A percentile compares a stretch with the other conserved stretches of the same genome.
phyloP scores from a whole-genome alignment of 805 yeast species.

The Starmera quercuum region DNA sequence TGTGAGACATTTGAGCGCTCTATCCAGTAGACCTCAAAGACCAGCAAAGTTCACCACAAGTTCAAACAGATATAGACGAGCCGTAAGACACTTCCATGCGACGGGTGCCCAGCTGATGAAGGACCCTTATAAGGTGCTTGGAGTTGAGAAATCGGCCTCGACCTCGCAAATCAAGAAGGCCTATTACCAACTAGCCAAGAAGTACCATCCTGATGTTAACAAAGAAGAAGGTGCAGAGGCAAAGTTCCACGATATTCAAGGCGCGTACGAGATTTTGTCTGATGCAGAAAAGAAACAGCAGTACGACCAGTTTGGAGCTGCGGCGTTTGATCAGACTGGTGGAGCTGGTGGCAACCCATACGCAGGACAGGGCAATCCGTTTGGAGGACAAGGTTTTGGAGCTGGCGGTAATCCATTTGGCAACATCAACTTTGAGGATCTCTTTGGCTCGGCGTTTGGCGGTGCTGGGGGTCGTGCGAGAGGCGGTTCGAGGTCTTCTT shows the following conservation, averaged over 20 bases:
- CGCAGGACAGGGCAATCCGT: slow-evolving; percentile 36
- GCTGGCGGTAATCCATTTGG: slow-evolving; percentile 42
- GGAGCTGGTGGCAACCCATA: slow-evolving; percentile 32
- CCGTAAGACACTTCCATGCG: slow-evolving; percentile 33
- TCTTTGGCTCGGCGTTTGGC: slow-evolving; percentile 39
- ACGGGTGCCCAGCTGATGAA: slow-evolving; percentile 25
- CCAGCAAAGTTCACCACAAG: no score
- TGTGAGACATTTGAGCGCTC: no score
- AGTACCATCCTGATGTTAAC: slow-evolving; percentile 94
- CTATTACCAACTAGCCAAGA: slow-evolving; percentile 86
- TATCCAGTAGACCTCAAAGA: no score
- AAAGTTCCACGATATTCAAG: slow-evolving; percentile 87
- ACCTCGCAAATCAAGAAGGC: slow-evolving; percentile 89
- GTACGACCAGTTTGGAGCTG: slow-evolving; percentile 86
- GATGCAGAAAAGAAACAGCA: slow-evolving; percentile 82
- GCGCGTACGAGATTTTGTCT: slow-evolving; percentile 85
- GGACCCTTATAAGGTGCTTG: slow-evolving; percentile 83
- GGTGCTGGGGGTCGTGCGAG: slow-evolving; percentile 25
- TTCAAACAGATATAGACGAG: no score
- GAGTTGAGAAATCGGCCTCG: slow-evolving; percentile 65
- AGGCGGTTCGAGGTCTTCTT: slow-evolving; percentile 33
- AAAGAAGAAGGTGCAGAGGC: slow-evolving; percentile 84
- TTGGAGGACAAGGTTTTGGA: slow-evolving; percentile 36
- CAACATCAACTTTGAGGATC: slow-evolving; percentile 29
- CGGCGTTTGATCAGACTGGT: slow-evolving; percentile 66